Evolutionary conservation across 2,329 filamentous ascomycete genomes (phyloP), one percentile per base, ranked within the genome.

Genomic region (Clarireedia paspali): DNA sequence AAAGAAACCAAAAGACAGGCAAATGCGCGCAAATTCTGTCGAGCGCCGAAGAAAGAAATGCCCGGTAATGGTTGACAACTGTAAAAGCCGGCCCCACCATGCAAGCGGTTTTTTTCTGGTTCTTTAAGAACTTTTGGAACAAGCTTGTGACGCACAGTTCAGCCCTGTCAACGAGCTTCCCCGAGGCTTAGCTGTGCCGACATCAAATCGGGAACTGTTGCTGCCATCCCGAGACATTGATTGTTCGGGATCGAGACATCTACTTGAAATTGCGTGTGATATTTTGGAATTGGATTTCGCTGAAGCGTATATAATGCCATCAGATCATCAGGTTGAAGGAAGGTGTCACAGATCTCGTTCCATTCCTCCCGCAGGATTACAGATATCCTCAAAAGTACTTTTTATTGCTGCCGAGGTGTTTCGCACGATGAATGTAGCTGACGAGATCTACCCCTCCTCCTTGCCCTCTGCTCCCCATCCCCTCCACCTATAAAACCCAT

Each of bases 61-160:
- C 20, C 26, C 49, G 36, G 14, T 49, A 34, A 34, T 34, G 10
- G 9, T 34, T 34, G 30, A 20, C 40, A 44, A 12, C 40, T 10
- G 12, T 12, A 44, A 50, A 34, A 34, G 34, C 26, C 12, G n/a
- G n/a, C 46, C 53, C 46, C 46, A 49, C 53, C 46, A 54, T 42
- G n/a, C 44, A 23, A 53, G 51, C 23, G 47, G 42, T 38, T 53
- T 53, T 53, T 53, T 34, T 53, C 27, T 36, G 44, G 44, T 27
- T 38, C 46, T 53, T 53, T 38, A 30, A 34, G 10, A 34, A 34
- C 30, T 53, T 53, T 53, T 45, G 5, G 40, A 12, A 34, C 10
- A 34, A 52, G 39, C 50, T 52, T 52, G 40, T 46, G 40, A 52
- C 50, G 34, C 24, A 34, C 34, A 26, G 34, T 53, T 53, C 50